Evolutionary conservation across 345 rosid species (phyloP).

Genomic region (Balakata baccata): DNA sequence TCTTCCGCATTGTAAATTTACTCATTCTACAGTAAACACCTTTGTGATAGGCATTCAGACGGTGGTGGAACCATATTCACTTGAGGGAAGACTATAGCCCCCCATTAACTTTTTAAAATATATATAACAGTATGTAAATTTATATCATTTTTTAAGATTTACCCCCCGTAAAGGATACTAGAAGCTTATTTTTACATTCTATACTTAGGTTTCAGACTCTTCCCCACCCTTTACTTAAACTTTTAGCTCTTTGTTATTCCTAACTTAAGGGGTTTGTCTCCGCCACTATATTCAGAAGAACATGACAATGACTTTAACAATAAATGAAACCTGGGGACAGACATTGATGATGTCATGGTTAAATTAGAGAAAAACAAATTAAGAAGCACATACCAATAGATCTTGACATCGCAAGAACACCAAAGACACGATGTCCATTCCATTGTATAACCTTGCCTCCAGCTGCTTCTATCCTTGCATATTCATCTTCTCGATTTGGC

Average conservation of each 20-base stretch:
- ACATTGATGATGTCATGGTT: neutral
- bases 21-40: neutral
- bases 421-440: slow-evolving; percentile 96
- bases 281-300: no score
- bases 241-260: no score
- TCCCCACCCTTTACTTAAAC: no score
- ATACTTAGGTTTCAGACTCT: no score
- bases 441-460: slow-evolving; percentile 97
- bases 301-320: neutral
- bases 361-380: neutral
- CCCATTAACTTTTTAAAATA: no score
- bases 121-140: no score
- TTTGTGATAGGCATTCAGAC: neutral
- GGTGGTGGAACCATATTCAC: no score
- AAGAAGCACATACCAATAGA: slow-evolving; percentile 62
- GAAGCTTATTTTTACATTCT: no score
- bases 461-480: slow-evolving; percentile 89
- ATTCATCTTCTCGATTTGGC: slow-evolving; percentile 97
- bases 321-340: neutral
- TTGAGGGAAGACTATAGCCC: no score
- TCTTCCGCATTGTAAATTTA: neutral
- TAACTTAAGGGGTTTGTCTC: no score
- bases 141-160: no score
- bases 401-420: slow-evolving; percentile 97
- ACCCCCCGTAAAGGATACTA: no score